Conservation (phyloP, 345 rosid species). For the Eucalyptus melliodora region DNA sequence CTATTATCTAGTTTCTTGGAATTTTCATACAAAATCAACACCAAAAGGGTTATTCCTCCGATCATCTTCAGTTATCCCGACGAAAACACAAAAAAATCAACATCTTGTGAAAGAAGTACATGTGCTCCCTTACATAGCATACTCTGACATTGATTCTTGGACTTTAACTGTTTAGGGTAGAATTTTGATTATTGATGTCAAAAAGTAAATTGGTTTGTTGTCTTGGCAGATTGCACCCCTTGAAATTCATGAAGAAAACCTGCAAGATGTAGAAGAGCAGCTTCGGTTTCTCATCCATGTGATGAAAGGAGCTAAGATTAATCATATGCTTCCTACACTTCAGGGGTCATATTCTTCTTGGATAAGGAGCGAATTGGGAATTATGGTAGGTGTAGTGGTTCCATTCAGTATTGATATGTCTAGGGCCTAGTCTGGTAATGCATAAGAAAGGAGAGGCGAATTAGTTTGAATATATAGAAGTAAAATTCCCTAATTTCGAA, state of each 20-base stretch:
- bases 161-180: not conserved
- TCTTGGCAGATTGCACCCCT: slow-evolving; percentile 82
- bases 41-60: not conserved
- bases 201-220: not conserved
- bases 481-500: not conserved
- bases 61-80: not conserved
- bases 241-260: slow-evolving; percentile 50
- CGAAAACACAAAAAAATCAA: not conserved
- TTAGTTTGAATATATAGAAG: not conserved
- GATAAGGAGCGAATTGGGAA: slow-evolving; percentile 72
- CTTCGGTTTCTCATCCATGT: slow-evolving; percentile 52
- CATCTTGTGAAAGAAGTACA: not conserved
- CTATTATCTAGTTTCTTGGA: not conserved
- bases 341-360: slow-evolving; percentile 71
- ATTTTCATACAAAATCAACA: not conserved
- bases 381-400: slow-evolving; percentile 32
- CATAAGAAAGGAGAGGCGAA: not conserved
- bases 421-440: not conserved
- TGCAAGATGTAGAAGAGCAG: slow-evolving; percentile 79
- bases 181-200: not conserved
- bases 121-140: not conserved
- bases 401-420: not conserved
- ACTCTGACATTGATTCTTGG: not conserved
- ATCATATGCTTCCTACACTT: slow-evolving; percentile 41
- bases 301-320: slow-evolving; percentile 43